These are phyloP conservation scores for Glycyrrhiza uralensis DNA, from an alignment of 306 rosid genomes.

Conservation along the genomic window DNA sequence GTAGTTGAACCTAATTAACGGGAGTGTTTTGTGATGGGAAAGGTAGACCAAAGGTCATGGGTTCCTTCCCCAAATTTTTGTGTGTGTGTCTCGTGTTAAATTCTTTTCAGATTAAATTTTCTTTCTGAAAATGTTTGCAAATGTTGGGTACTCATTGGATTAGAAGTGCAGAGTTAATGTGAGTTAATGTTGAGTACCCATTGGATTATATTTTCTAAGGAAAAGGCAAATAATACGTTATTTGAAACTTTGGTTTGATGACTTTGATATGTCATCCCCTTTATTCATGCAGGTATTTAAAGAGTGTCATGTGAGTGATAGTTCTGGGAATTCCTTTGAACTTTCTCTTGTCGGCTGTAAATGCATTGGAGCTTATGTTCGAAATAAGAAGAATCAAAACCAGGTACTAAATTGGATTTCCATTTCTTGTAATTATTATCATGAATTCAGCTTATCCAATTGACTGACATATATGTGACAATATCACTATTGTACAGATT, in stretches of 20 bases:
- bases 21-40: constrained; percentile 3
- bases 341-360: constrained; percentile 87
- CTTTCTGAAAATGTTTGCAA: background rate
- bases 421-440: background rate
- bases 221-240: background rate
- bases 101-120: background rate
- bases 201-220: background rate
- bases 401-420: constrained; percentile 51
- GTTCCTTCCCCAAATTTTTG: background rate
- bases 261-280: background rate
- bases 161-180: background rate
- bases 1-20: background rate
- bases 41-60: background rate
- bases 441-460: constrained; percentile 2
- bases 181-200: background rate
- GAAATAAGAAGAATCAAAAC: constrained; percentile 90
- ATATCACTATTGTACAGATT: constrained; percentile 49
- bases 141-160: background rate
- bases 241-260: background rate
- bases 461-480: constrained; percentile 20
- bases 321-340: constrained; percentile 68
- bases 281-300: constrained; percentile 59
- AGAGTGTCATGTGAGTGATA: constrained; percentile 53
- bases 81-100: background rate
- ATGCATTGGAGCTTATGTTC: constrained; percentile 94